These are phyloP conservation scores for Warburgia ugandensis DNA, from an alignment of 164 flowering plant genomes.

Conservation along the genomic window DNA sequence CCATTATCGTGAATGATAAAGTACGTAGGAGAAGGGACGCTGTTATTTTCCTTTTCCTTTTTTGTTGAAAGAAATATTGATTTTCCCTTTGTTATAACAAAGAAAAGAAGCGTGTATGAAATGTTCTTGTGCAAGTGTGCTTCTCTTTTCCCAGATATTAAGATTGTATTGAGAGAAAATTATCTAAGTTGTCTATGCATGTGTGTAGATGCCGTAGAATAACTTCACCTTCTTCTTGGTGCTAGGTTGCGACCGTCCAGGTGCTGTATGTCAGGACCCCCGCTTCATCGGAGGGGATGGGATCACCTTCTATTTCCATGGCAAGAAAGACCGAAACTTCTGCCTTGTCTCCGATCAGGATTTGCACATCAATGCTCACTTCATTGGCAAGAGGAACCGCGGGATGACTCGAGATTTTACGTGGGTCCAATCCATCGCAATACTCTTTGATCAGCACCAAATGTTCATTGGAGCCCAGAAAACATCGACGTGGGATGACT, in stretches of 20 bases:
- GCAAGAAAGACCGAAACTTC: conserved; percentile 21
- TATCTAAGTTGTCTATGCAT: no score
- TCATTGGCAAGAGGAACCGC: conserved; percentile 19
- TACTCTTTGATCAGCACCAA: conserved; percentile 15
- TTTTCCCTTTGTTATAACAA: no score
- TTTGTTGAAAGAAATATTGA: no score
- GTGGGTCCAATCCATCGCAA: conserved; percentile 21
- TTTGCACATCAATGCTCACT: conserved; percentile 28
- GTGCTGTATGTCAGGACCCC: conserved; percentile 25
- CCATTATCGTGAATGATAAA: no score
- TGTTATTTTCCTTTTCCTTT: no score
- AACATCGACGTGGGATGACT: conserved; percentile 17
- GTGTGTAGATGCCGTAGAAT: no score
- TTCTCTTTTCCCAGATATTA: no score
- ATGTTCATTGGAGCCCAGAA: conserved; percentile 12
- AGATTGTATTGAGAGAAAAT: no score
- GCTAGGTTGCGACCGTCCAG: conserved; percentile 18
- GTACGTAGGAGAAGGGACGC: no score
- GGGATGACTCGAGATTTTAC: conserved; percentile 18
- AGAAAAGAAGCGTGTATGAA: no score
- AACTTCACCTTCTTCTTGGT: no score
- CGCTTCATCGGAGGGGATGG: conserved; percentile 29
- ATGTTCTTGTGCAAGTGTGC: no score
- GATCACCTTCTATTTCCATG: conserved; percentile 29
- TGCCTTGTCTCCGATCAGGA: conserved; percentile 21